Evolutionary conservation across 164 flowering plant genomes (phyloP).

Genomic region (Aristolochia fimbriata): DNA sequence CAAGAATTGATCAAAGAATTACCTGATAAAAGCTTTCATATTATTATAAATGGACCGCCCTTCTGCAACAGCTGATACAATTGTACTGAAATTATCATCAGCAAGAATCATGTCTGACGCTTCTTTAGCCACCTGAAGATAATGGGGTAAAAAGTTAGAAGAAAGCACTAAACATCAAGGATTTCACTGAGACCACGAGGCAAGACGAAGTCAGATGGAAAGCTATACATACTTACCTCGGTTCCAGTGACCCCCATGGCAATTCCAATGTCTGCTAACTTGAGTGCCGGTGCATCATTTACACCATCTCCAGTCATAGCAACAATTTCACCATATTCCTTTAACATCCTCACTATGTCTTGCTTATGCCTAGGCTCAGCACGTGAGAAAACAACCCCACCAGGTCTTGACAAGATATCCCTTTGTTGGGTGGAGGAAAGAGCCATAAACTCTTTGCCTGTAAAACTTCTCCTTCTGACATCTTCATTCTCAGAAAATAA

Average conservation of each 20-base stretch:
- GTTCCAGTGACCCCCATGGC: slow-evolving; percentile 96
- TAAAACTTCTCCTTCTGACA: slow-evolving; percentile 50
- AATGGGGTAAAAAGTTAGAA: background rate
- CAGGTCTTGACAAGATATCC: slow-evolving; percentile 50
- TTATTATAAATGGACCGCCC: slow-evolving; percentile 85
- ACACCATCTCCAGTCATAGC: slow-evolving; percentile 99
- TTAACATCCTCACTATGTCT: slow-evolving; percentile 83
- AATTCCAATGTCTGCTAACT: slow-evolving; percentile 86
- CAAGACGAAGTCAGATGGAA: background rate
- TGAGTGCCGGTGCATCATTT: slow-evolving; percentile 94
- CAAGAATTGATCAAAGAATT: background rate
- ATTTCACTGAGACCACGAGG: background rate
- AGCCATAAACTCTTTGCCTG: slow-evolving; percentile 75
- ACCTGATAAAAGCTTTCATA: slow-evolving; percentile 96
- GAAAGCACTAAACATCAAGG: background rate
- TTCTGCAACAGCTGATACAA: slow-evolving; percentile 84
- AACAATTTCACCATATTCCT: slow-evolving; percentile 81
- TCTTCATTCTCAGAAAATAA: slow-evolving; percentile 49
- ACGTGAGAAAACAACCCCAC: slow-evolving; percentile 72
- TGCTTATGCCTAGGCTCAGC: slow-evolving; percentile 96
- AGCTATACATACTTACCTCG: slow-evolving; percentile 39
- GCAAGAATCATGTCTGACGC: slow-evolving; percentile 96
- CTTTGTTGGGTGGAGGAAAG: slow-evolving; percentile 42
- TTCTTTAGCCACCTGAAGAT: slow-evolving; percentile 83
- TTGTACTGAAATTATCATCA: slow-evolving; percentile 83